Base-by-base conservation (phyloP, 495 filamentous ascomycete species). In the Melanomma pulvis-pyrius region DNA sequence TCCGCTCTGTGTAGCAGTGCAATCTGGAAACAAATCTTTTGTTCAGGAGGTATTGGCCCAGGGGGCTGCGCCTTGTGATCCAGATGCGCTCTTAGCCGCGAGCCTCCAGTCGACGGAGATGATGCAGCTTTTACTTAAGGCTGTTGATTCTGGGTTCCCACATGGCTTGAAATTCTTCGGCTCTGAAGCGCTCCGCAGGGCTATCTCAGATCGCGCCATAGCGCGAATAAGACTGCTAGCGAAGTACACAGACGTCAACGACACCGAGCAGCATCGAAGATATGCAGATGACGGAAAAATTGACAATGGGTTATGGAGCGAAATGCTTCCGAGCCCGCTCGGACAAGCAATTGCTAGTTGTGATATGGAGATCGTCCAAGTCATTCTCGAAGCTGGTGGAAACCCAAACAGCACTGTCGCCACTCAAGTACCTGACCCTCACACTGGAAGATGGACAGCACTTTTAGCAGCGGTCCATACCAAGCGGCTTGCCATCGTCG, bases 321-420 rank as follows among this genome's bases (percentile, higher is more conserved):
- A 51, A 51, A n/a, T 56, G 1, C 19, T 30, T 7, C 52, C 5
- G 11, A 32, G 28, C 26, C 52, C 32, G 26, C 32, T 57, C 11
- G 32, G 53, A 0, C n/a, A 57, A 36, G 53, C 53, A 36, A 57
- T 57, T 41, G 32, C 32, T 15, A 39, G 53, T 15, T 15, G 12
- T 17, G 39, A 39, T 25, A 8, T 22, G 2, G 28, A 34, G 13
- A 39, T 57, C 5, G 36, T 57, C 13, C 9, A 57, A 57, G 19
- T 57, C 13, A 26, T 57, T n/a, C 36, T 57, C 2, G 30, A 41
- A 15, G 30, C 29, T 24, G 53, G 53, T 17, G 53, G 53, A 36
- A 41, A 57, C 17, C 53, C 53, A 41, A 7, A 57, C 15, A 9
- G 29, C 15, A 51, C 48, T 1, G 48, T 24, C n/a, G 8, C 19